Percentiles rank a stretch among this genome's conserved stretches.
Evolutionary conservation across 805 yeast species (phyloP).

Genomic region (Wickerhamomyces silvicola): DNA sequence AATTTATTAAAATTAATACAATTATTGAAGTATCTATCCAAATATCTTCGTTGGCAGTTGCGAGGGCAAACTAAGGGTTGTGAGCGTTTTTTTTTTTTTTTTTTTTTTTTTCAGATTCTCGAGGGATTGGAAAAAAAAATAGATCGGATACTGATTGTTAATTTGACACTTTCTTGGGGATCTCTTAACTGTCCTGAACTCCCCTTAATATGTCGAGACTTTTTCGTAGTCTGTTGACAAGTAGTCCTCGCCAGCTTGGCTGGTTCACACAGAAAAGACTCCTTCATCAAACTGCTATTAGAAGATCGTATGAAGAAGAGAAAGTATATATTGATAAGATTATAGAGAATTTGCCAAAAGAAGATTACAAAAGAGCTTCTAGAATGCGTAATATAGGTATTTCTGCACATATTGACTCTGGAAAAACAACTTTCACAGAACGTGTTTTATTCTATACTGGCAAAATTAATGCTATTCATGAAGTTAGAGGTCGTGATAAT

Average conservation of each 20-base stretch:
- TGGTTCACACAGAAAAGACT: slow-evolving; percentile 17
- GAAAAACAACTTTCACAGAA: slow-evolving; percentile 97
- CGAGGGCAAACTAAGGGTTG: too few species aligned
- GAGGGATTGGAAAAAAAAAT: too few species aligned
- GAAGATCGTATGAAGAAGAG: slow-evolving; percentile 61
- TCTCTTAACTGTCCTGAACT: neutral
- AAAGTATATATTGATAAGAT: slow-evolving; percentile 60
- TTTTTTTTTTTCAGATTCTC: too few species aligned
- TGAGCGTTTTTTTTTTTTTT: too few species aligned
- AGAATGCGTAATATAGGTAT: slow-evolving; percentile 91
- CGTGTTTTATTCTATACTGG: slow-evolving; percentile 96
- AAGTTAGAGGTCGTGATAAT: slow-evolving; percentile 92
- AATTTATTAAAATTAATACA: too few species aligned
- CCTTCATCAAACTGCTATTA: slow-evolving; percentile 26
- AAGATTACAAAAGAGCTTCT: slow-evolving; percentile 44
- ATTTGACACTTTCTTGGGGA: neutral
- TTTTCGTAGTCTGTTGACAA: slow-evolving; percentile 8
- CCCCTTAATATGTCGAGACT: slow-evolving; percentile 14
- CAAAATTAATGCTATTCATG: slow-evolving; percentile 93
- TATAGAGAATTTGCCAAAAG: slow-evolving; percentile 38
- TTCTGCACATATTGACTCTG: slow-evolving; percentile 97
- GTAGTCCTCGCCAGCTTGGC: slow-evolving; percentile 8
- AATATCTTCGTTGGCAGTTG: too few species aligned
- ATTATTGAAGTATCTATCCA: too few species aligned
- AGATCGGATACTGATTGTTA: too few species aligned